Conservation (phyloP, 192 early-diverging fungal species). For the Entomortierella parvispora region DNA sequence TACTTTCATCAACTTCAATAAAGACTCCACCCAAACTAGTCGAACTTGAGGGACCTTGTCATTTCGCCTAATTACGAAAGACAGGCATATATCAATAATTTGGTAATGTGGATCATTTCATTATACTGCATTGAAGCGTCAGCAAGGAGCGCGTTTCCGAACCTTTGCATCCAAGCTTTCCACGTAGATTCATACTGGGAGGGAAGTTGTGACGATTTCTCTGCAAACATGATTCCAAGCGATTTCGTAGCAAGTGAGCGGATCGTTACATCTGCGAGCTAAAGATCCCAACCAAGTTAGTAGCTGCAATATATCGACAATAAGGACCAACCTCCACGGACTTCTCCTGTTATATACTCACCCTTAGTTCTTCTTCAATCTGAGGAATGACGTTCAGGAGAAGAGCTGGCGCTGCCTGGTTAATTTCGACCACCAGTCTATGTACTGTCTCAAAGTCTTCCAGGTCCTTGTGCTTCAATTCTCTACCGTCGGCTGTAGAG, state of each 20-base stretch:
- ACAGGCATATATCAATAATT: neutral
- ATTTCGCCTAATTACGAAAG: conserved; percentile 58
- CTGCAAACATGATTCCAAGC: conserved; percentile 90
- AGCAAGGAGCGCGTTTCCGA: neutral
- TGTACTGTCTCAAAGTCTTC: conserved; percentile 77
- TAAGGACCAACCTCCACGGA: neutral
- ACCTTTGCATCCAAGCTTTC: conserved; percentile 86
- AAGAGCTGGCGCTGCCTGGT: conserved; percentile 76
- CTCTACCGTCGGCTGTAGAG: conserved; percentile 58
- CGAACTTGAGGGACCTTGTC: conserved; percentile 81
- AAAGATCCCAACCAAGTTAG: neutral
- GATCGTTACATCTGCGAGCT: conserved; percentile 80
- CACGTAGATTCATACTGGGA: conserved; percentile 82
- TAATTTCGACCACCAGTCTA: conserved; percentile 83
- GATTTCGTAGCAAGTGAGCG: conserved; percentile 80
- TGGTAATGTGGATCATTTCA: neutral
- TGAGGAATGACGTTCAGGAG: conserved; percentile 93
- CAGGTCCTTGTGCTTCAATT: conserved; percentile 56
- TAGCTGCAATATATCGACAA: neutral
- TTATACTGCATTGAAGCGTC: no score
- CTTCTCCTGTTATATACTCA: conserved; percentile 23
- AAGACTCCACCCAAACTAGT: conserved; percentile 77
- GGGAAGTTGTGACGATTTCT: conserved; percentile 74
- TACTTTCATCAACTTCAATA: conserved; percentile 67
- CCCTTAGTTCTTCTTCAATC: conserved; percentile 91